These are phyloP conservation scores for Salix caprea DNA, from an alignment of 345 rosid species.

Conservation along the genomic window DNA sequence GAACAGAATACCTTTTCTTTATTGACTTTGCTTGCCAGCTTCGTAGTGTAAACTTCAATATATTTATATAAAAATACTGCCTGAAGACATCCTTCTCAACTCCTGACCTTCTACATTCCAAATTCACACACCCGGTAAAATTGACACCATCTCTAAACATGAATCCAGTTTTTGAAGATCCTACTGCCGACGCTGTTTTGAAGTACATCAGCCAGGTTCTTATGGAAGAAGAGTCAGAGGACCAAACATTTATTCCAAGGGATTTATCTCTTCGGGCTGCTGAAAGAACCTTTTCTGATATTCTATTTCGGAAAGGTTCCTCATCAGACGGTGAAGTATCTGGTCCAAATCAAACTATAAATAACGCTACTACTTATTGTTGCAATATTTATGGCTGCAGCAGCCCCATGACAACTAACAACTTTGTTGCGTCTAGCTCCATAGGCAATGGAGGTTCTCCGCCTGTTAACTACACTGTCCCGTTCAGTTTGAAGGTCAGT, in stretches of 20 bases:
- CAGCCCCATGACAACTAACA: not conserved
- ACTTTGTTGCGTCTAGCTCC: not conserved
- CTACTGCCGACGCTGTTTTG: not conserved
- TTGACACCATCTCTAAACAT: not conserved
- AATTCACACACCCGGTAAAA: not conserved
- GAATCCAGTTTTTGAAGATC: not conserved
- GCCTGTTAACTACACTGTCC: not conserved
- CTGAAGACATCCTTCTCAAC: not conserved
- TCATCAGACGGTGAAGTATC: not conserved
- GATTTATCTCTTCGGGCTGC: slow-evolving; percentile 15
- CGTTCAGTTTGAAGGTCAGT: not conserved
- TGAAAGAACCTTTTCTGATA: slow-evolving; percentile 22
- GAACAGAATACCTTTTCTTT: not conserved
- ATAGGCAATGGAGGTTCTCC: not conserved
- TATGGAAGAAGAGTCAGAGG: not conserved
- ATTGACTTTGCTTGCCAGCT: not conserved
- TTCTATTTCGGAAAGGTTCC: not conserved
- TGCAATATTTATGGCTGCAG: not conserved
- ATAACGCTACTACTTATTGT: not conserved
- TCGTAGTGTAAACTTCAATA: not conserved
- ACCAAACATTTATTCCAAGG: not conserved
- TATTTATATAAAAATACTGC: not conserved
- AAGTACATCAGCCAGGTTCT: not conserved
- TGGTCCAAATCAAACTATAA: not conserved
- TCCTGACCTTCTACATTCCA: not conserved